Percentiles rank a stretch among this genome's conserved stretches.
phyloP scores from a whole-genome alignment of 495 filamentous ascomycete species.

The Penicillium canariense region DNA sequence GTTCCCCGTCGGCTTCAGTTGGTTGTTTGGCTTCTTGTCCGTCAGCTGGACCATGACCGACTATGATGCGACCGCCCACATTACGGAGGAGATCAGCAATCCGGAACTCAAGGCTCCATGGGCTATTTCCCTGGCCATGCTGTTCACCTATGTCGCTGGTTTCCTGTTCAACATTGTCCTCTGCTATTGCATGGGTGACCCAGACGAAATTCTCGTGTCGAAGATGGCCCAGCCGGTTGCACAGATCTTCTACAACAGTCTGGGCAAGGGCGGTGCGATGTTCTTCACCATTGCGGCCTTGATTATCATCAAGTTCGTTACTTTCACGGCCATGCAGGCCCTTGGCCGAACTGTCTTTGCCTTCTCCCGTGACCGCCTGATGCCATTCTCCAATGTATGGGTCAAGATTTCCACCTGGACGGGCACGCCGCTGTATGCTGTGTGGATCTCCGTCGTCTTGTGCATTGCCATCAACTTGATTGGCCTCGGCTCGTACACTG shows the following conservation, averaged over 20 bases:
- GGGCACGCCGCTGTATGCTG: conserved; percentile 57
- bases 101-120: conserved; percentile 59
- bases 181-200: conserved; percentile 59
- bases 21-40: conserved; percentile 66
- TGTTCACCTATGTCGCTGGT: conserved; percentile 60
- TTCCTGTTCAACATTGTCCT: conserved; percentile 64
- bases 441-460: conserved; percentile 57
- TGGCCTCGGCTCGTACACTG: conserved; percentile 58
- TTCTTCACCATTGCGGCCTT: conserved; percentile 60
- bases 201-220: conserved; percentile 40
- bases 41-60: conserved; percentile 66
- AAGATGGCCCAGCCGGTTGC: conserved; percentile 58
- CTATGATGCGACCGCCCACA: conserved; percentile 58
- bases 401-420: conserved; percentile 51
- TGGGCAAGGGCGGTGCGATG: conserved; percentile 57
- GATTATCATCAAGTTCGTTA: conserved; percentile 51
- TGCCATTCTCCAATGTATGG: conserved; percentile 57
- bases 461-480: conserved; percentile 62
- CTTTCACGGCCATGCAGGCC: conserved; percentile 61
- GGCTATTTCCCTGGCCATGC: conserved; percentile 58
- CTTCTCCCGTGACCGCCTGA: conserved; percentile 57
- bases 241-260: conserved; percentile 61
- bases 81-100: conserved; percentile 60
- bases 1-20: conserved; percentile 63
- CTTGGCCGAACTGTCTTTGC: conserved; percentile 62